Evolutionary conservation across 345 rosid species (phyloP), one percentile per base, ranked within the genome.

Genomic region (Kandelia obovata): DNA sequence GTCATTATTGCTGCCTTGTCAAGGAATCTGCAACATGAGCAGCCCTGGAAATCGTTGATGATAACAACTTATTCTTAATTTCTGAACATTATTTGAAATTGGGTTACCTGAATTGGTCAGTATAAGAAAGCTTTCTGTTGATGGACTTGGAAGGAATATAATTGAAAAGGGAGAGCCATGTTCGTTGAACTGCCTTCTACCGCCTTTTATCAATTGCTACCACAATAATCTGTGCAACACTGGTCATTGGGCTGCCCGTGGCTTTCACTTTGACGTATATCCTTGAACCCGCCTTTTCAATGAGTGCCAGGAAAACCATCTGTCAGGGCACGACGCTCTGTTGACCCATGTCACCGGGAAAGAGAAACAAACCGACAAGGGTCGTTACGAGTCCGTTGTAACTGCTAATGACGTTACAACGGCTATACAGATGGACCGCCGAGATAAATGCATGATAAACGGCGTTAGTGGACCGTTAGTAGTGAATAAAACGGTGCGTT

Each of bases 161-260:
- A 19, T 68, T 80, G 64, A 66, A 73, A 19, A 82, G 86, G 25
- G 84, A 82, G 11, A 66, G 47, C 62, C 69, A 60, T 28, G 84
- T 80, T 53, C 76, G 83, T 30, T 77, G 74, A 0, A 68, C 75
- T n/a, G 46, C 65, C 62, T 67, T 66, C 23, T 79, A 37, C 19
- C 52, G 16, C 62, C 78, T 66, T 67, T 83, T 83, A 74, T 64
- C 72, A 30, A 72, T 53, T 2, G 83, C 72, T 28, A 67, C 81
- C 30, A 62, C 76, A 6, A 72, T 26, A 64, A 80, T 82, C 68
- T 75, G 82, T 21, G 55, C 79, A 2, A 89, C 80, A 77, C 92
- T 79, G 30, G 89, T 83, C 74, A 89, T 65, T 0, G 97, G 97
- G 76, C 97, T 89, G 17, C 97, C 97, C 0, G 79, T 80, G n/a